Evolutionary conservation across 1,139 yeast genomes (phyloP), one percentile per base, ranked within the genome.

Genomic region (Debaryomyces subglobosus): DNA sequence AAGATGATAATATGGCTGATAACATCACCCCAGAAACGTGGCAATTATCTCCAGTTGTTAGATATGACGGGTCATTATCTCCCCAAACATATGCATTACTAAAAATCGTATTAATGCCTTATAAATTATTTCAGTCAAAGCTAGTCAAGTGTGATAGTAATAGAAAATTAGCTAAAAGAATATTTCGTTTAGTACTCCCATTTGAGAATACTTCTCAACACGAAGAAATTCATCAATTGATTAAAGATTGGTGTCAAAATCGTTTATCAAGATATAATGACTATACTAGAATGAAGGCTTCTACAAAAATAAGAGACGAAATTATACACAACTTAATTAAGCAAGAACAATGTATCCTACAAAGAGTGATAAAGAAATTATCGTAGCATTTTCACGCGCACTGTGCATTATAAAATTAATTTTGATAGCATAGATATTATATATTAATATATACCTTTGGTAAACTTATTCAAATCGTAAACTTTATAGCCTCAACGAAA

Each of bases 31-130:
- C 69, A 0, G 68, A 65, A 32, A 51, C 65, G 1, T 71, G 74
- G 74, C 63, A 67, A 45, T 50, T 60, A 20, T 59, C 71, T 8
- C 60, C 68, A 9, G 55, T 56, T 41, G 57, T 70, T 23, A 49
- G 49, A 9, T 53, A 44, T 36, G 59, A 61, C 46, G 75, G 72
- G 0, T 47, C 50, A 10, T 58, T 65, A 20, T 58, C 71, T 7
- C 49, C 56, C 6, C 68, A 68, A 37, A 65, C 73, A 0, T 54
- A 58, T 42, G 61, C 68, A 4, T 58, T 71, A 7, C 48, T 68
- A 13, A 58, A 63, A 32, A 51, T 71, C 24, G 37, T 69, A 7
- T 50, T 54, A 10, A 56, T 70, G 51, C 68, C 70, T 4, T 65
- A 58, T 50, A 59, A 57, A 13, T 35, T 61, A 3, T 71, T 71